Percentiles rank a stretch among this genome's conserved stretches.
phyloP scores from a whole-genome alignment of 768 basidiomycete species.

The Royoungia palumana region DNA sequence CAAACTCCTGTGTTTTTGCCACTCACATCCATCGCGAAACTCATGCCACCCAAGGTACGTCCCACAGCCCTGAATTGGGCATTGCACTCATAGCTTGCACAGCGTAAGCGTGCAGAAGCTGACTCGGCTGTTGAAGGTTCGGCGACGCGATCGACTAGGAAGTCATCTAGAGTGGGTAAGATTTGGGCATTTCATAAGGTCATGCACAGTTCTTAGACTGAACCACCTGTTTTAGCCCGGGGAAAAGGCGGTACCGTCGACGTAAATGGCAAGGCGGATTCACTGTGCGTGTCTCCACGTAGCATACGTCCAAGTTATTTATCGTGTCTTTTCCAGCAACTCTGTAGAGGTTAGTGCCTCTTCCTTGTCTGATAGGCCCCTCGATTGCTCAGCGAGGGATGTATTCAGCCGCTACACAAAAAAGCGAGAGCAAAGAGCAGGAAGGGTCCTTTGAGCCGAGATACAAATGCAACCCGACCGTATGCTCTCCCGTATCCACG shows the following conservation, averaged over 20 bases:
- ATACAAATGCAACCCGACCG: slow-evolving; percentile 13
- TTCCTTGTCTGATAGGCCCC: not conserved
- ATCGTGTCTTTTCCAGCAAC: slow-evolving; percentile 16
- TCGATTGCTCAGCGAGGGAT: slow-evolving; percentile 2
- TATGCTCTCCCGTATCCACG: no score
- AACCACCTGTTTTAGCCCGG: slow-evolving; percentile 12
- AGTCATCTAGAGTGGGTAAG: slow-evolving; percentile 39
- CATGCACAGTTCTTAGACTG: not conserved
- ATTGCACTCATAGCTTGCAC: slow-evolving; percentile 16
- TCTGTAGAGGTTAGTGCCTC: slow-evolving; percentile 25
- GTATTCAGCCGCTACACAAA: slow-evolving; percentile 35
- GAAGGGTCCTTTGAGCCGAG: slow-evolving; percentile 19
- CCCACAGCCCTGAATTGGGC: not conserved
- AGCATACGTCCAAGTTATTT: slow-evolving; percentile 2
- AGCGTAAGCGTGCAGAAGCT: slow-evolving; percentile 61
- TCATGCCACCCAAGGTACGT: slow-evolving; percentile 41
- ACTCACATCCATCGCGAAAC: not conserved
- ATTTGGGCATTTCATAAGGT: slow-evolving; percentile 17
- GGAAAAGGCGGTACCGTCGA: slow-evolving; percentile 10
- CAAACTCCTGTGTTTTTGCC: not conserved
- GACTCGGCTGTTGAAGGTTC: slow-evolving; percentile 25
- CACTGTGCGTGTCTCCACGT: slow-evolving; percentile 23
- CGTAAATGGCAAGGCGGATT: slow-evolving; percentile 5
- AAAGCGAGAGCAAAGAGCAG: slow-evolving; percentile 36
- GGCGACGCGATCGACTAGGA: slow-evolving; percentile 44